Evolutionary conservation across 805 yeast species (phyloP), one percentile per base, ranked within the genome.

Genomic region (Zygotorulaspora chibaensis): DNA sequence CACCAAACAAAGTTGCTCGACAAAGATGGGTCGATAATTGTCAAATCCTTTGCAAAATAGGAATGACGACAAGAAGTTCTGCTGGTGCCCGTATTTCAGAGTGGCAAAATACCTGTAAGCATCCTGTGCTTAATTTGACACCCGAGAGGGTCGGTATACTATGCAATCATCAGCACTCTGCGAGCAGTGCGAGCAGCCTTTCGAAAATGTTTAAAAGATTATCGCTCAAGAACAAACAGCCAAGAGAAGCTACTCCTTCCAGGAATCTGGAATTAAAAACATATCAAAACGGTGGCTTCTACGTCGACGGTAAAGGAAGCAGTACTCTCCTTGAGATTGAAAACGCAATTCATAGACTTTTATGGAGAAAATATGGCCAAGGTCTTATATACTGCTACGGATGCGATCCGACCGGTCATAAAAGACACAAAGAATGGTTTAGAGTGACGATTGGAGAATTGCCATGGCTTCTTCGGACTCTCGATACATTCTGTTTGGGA

Each of bases 341-440:
- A 42, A 41, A 46, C 20, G 39, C 41, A 4, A 49, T 62, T 9
- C 67, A 63, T 34, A 45, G 45, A n/a, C 36, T 52, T 13, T 47
- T 63, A 25, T 62, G 66, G 67, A 50, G 55, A 40, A 50, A 52
- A 35, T 61, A 54, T 26, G 67, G 66, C 0, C 57, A 59, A 40
- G 66, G 65, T 0, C 31, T 57, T 4, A 46, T 61, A 15, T 49
- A 56, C 45, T 63, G 67, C 38, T 50, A 54, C 30, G 66, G 64
- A 3, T 63, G 67, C 52, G 55, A 51, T 35, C 51, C 48, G 2
- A 35, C 35, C 6, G 53, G 53, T 8, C 34, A 51, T 9, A 58
- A 53, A 23, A 51, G 54, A 35, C 66, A 65, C 47, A 43, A 43
- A 3, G 67, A 61, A 42, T 61, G 66, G 64, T 55, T 57, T 28